Evolutionary conservation across 768 basidiomycete species (phyloP), one percentile per base, ranked within the genome.

Genomic region (Lactarius sanguifluus): DNA sequence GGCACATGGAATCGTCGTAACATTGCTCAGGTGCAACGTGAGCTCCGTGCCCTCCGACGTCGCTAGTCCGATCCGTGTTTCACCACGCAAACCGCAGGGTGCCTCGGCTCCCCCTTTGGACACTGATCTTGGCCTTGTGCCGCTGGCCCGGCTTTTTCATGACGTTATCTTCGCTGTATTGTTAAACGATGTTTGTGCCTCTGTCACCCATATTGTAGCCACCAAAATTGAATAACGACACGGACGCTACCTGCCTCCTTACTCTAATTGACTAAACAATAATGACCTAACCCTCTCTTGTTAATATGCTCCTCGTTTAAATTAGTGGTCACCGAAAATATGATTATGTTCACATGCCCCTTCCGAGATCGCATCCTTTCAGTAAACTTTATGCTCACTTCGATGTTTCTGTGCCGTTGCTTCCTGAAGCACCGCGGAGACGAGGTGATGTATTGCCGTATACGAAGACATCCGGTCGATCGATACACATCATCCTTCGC

Each of bases 21-120:
- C 38, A 71, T 71, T 2, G 36, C 28, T 1, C 64, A 66, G 32
- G 70, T 71, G 52, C 70, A 71, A 55, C 59, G 59, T 40, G 70
- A 71, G 58, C 68, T 71, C 36, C 79, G 77, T 34, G 10, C 45
- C 56, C 86, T 88, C 64, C 86, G 57, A 32, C 41, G 32, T 2
- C 56, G 54, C 34, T 64, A 28, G 62, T 20, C 4, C 30, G 38
- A 38, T 23, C 20, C 5, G 23, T 16, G 30, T 43, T 25, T 15
- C 23, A 52, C 13, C 23, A 25, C 12, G 13, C n/a, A 50, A 23
- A 32, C 23, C 25, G 15, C 20, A 15, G 16, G 36, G 16, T n/a
- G 47, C 23, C 30, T 2, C 40, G 23, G 23, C 40, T 45, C 43
- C 4, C 16, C 15, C 9, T 28, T 34, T 38, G 7, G 9, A 1